phyloP scores from a whole-genome alignment of 371 early-diverging fungal genomes.

The Funneliformis caledonium region DNA sequence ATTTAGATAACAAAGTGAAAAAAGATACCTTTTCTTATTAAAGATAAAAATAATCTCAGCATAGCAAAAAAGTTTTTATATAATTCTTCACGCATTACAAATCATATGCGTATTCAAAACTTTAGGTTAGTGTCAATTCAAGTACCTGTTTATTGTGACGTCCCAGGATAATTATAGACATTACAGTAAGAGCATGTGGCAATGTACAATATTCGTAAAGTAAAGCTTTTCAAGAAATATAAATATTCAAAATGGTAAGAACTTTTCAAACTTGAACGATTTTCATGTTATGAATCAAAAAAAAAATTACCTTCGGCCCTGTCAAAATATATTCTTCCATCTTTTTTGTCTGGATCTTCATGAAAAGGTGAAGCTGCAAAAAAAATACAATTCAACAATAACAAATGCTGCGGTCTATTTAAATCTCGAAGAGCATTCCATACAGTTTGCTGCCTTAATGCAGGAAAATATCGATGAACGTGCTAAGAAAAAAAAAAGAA shows the following conservation, averaged over 20 bases:
- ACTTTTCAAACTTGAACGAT: not conserved
- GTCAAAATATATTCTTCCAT: constrained; percentile 34
- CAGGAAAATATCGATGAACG: constrained; percentile 36
- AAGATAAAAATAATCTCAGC: too few relatives aligned
- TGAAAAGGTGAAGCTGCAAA: constrained; percentile 36
- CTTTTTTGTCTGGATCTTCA: constrained; percentile 32
- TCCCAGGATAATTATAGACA: constrained; percentile 27
- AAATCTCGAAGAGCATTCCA: constrained; percentile 14
- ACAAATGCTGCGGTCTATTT: constrained; percentile 28
- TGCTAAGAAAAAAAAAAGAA: not conserved
- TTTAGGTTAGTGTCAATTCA: too few relatives aligned
- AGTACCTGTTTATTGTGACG: constrained; percentile 38
- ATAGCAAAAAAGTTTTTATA: too few relatives aligned
- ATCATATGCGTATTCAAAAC: not conserved
- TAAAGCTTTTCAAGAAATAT: not conserved
- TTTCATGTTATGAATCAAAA: not conserved
- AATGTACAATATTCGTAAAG: constrained; percentile 37
- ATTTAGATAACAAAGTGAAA: too few relatives aligned
- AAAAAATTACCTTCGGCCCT: constrained; percentile 33
- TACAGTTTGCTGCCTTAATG: not conserved
- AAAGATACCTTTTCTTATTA: too few relatives aligned
- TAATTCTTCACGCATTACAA: too few relatives aligned
- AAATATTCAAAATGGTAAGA: not conserved
- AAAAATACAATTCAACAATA: constrained; percentile 36
- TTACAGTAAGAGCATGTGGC: constrained; percentile 37